Base-by-base conservation (phyloP, 2,329 filamentous ascomycete genomes). In the Diaporthe sp. region DNA sequence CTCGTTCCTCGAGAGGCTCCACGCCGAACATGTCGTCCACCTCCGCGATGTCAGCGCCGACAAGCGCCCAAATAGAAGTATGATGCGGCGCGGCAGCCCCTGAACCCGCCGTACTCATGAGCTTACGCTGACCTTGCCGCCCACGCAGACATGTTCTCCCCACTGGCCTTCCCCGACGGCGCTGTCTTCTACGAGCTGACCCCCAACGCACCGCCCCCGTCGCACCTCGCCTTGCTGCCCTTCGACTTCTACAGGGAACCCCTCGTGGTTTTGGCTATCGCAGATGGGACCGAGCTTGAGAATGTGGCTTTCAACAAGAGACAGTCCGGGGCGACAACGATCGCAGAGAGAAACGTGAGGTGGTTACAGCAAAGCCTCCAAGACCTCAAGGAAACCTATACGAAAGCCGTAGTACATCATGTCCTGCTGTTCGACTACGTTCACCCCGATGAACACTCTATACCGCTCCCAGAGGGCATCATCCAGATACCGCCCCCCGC, bases 171-270 rank as follows among this genome's bases (percentile, higher is more conserved):
- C 83, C 95, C 95, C 15, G 90, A 92, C 78, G 96, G 96, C 76
- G 92, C 92, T 80, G 93, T 98, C 76, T 89, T 98, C 79, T 98
- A 97, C 88, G 94, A 98, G 82, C 89, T 98, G 76, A 92, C 94
- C 74, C 95, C 94, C 76, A 93, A 95, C 80, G 87, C 93, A 72
- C 93, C 95, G 33, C 92, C 94, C n/a, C 89, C 92, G 42, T 95
- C 94, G 42, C 95, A 97, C 81, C 87, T 95, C 57, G 90, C 94
- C 28, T 86, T 97, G 54, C 93, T 93, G 50, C 96, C 97, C 1
- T 98, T 98, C 86, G 97, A 99, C 82, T 87, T 96, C 57, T 97
- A 95, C 82, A 91, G 96, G 79, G 95, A 97, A 82, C 93, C 95
- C 12, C 87, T 98, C 71, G 91, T 94, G 69, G 88, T 98, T 35